These are phyloP conservation scores for Exophiala phaeomuriformis DNA, from an alignment of 2,329 filamentous ascomycete genomes.

Conservation along the genomic window DNA sequence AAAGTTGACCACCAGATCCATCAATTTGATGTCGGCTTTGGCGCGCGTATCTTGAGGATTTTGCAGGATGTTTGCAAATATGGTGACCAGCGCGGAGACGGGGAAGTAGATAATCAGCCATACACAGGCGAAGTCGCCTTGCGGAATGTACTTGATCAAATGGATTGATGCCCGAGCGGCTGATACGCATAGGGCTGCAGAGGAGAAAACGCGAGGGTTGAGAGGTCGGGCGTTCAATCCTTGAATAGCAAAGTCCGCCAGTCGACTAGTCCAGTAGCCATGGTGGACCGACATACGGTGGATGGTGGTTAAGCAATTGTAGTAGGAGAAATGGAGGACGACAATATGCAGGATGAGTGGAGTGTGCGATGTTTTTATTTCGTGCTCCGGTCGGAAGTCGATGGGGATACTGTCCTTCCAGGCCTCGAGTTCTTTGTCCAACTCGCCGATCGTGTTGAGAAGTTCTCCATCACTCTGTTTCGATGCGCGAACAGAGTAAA, in stretches of 20 bases:
- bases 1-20: conserved; percentile 90
- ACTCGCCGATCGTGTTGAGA: conserved; percentile 88
- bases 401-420: conserved; percentile 96
- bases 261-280: conserved; percentile 91
- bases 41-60: conserved; percentile 86
- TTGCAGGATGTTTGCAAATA: conserved; percentile 94
- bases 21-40: conserved; percentile 78
- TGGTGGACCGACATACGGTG: conserved; percentile 98
- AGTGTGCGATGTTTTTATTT: conserved; percentile 87
- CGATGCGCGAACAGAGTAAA: conserved; percentile 88
- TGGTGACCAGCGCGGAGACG: conserved; percentile 84
- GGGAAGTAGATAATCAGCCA: conserved; percentile 98
- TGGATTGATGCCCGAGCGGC: conserved; percentile 90
- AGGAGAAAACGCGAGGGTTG: conserved; percentile 91
- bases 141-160: conserved; percentile 89
- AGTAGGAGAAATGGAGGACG: conserved; percentile 92
- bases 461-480: conserved; percentile 89
- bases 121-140: conserved; percentile 88
- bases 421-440: conserved; percentile 81
- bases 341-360: conserved; percentile 92
- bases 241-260: conserved; percentile 92
- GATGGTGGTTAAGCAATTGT: conserved; percentile 95
- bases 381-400: conserved; percentile 93
- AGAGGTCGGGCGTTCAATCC: conserved; percentile 83
- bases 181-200: conserved; percentile 83